Percentiles rank a stretch among this genome's conserved stretches.
These are phyloP conservation scores for Cymbopogon flexuosus DNA, from an alignment of 202 grass and related monocot genomes.

Conservation along the genomic window DNA sequence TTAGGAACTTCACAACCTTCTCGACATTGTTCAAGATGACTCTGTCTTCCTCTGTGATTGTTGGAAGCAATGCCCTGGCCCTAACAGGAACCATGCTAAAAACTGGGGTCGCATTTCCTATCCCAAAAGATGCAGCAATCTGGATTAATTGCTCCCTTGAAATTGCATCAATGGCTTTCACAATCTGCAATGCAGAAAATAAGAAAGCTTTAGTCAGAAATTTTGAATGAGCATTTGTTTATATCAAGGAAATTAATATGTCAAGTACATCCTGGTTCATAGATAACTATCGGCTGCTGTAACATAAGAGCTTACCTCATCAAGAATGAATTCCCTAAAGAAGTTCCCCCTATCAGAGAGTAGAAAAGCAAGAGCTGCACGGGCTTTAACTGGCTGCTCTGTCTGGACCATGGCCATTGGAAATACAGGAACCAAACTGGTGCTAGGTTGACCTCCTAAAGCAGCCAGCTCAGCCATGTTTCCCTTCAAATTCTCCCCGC, in stretches of 20 bases:
- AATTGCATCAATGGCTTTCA: conserved; percentile 94
- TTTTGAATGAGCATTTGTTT: background rate
- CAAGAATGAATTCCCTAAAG: conserved; percentile 94
- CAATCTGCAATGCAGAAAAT: conserved; percentile 47
- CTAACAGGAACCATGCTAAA: conserved; percentile 81
- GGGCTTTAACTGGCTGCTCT: conserved; percentile 59
- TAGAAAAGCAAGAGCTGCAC: conserved; percentile 76
- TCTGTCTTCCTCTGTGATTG: conserved; percentile 88
- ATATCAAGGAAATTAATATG: background rate
- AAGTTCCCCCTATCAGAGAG: conserved; percentile 88
- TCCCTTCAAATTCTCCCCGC: conserved; percentile 80
- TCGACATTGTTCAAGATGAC: conserved; percentile 92
- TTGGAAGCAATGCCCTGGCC: conserved; percentile 59
- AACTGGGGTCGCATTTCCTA: conserved; percentile 59
- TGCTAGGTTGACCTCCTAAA: conserved; percentile 61
- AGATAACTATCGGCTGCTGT: background rate
- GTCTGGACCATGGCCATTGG: conserved; percentile 47
- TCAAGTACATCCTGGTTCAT: background rate
- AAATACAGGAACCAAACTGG: conserved; percentile 66
- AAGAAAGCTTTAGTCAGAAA: background rate
- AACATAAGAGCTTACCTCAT: conserved; percentile 58
- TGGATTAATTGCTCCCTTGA: conserved; percentile 88
- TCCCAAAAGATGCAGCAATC: conserved; percentile 56
- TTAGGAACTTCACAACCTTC: conserved; percentile 82
- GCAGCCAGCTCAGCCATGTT: conserved; percentile 80